phyloP scores from a whole-genome alignment of 2,329 filamentous ascomycete species.

The Aotearoamyces nothofagi region DNA sequence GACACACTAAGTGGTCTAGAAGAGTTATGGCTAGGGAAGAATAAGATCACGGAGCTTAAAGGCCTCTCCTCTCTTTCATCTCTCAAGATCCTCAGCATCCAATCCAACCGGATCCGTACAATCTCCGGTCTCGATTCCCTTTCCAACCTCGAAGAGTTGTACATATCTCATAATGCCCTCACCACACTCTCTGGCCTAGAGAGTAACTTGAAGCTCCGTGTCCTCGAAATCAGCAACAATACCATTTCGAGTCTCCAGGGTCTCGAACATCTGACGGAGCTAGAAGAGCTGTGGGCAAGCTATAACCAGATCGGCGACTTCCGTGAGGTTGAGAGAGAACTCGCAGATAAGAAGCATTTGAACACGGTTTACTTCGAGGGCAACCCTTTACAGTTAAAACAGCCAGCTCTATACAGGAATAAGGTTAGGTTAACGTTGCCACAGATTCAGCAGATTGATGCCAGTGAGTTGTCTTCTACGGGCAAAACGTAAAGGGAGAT shows the following conservation, averaged over 20 bases:
- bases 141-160: conserved; percentile 73
- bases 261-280: conserved; percentile 47
- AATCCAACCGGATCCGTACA: conserved; percentile 79
- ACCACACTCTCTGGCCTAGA: conserved; percentile 62
- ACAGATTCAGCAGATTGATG: conserved; percentile 86
- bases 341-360: conserved; percentile 65
- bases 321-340: conserved; percentile 61
- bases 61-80: conserved; percentile 62
- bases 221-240: conserved; percentile 86
- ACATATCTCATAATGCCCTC: conserved; percentile 90
- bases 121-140: conserved; percentile 63
- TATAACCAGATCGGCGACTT: conserved; percentile 75
- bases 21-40: conserved; percentile 89
- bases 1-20: conserved; percentile 65
- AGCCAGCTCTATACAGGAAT: conserved; percentile 80
- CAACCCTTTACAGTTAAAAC: conserved; percentile 69
- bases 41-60: conserved; percentile 78
- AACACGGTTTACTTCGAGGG: conserved; percentile 94
- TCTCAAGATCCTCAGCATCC: conserved; percentile 80
- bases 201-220: conserved; percentile 48
- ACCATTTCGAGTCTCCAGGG: conserved; percentile 61
- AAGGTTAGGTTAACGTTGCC: conserved; percentile 82
- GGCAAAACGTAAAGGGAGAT: neutral
- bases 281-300: conserved; percentile 91
- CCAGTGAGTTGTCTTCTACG: conserved; percentile 51